These are phyloP conservation scores for Solidago caesia DNA, from an alignment of 129 eudicot genomes.

Conservation along the genomic window DNA sequence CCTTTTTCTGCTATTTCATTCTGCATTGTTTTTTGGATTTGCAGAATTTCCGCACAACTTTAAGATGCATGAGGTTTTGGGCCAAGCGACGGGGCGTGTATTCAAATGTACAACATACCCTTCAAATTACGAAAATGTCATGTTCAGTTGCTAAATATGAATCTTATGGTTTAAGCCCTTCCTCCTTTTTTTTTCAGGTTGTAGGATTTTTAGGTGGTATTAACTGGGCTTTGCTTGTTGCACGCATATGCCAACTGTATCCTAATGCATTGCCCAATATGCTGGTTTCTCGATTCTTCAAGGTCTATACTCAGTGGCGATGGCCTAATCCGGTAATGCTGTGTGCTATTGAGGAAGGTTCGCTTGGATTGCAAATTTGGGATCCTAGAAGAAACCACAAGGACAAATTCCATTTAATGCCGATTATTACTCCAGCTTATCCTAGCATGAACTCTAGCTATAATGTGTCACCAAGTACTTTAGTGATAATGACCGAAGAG, in stretches of 20 bases:
- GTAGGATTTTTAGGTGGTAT: slow-evolving; percentile 72
- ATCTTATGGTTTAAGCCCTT: not conserved
- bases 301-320: slow-evolving; percentile 73
- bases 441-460: slow-evolving; percentile 81
- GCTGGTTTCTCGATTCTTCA: slow-evolving; percentile 66
- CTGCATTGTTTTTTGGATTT: not conserved
- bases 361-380: slow-evolving; percentile 69
- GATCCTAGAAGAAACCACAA: slow-evolving; percentile 61
- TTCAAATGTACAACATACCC: slow-evolving; percentile 63
- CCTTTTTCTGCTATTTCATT: not conserved
- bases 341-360: slow-evolving; percentile 60
- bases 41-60: slow-evolving; percentile 86
- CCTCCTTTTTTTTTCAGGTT: slow-evolving; percentile 35
- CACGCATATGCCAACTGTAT: slow-evolving; percentile 72
- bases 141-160: not conserved
- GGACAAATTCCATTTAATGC: slow-evolving; percentile 66
- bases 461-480: slow-evolving; percentile 64
- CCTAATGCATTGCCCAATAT: slow-evolving; percentile 72
- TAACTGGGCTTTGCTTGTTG: slow-evolving; percentile 81
- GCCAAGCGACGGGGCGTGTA: slow-evolving; percentile 97
- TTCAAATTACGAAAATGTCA: not conserved
- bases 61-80: slow-evolving; percentile 96
- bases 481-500: slow-evolving; percentile 68
- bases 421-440: slow-evolving; percentile 74
- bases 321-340: slow-evolving; percentile 83